These are phyloP conservation scores for Penicillium atrosanguineum DNA, from an alignment of 495 filamentous ascomycete genomes.

Conservation along the genomic window DNA sequence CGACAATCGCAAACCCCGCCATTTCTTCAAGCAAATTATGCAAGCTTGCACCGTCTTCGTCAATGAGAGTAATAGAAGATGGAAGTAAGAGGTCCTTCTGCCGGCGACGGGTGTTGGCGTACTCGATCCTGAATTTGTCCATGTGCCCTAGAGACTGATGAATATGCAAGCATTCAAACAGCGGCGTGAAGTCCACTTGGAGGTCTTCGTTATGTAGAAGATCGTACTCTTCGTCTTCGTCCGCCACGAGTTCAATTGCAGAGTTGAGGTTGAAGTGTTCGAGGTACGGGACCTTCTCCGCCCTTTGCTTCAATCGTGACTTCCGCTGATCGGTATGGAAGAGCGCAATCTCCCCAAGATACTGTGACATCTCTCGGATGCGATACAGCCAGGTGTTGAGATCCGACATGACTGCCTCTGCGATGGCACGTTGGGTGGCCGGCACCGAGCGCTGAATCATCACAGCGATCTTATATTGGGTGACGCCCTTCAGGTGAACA, in stretches of 20 bases:
- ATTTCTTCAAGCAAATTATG: constrained; percentile 89
- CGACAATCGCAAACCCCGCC: constrained; percentile 94
- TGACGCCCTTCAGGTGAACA: constrained; percentile 88
- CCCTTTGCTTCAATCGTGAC: constrained; percentile 74
- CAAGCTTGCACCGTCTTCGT: constrained; percentile 72
- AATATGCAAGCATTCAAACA: constrained; percentile 95
- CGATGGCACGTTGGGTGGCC: constrained; percentile 86
- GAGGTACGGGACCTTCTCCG: constrained; percentile 67
- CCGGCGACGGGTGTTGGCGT: constrained; percentile 80
- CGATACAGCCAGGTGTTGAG: constrained; percentile 97
- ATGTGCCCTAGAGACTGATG: constrained; percentile 91
- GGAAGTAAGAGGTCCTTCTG: constrained; percentile 91
- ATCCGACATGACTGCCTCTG: constrained; percentile 95
- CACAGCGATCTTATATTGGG: constrained; percentile 92
- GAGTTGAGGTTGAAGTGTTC: constrained; percentile 89
- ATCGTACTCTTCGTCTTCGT: constrained; percentile 94
- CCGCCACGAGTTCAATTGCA: constrained; percentile 89
- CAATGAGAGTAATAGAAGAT: constrained; percentile 62
- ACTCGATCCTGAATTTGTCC: constrained; percentile 86
- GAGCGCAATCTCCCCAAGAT: constrained; percentile 94
- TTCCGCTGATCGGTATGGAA: constrained; percentile 91
- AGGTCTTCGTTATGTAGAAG: constrained; percentile 90
- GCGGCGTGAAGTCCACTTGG: constrained; percentile 88
- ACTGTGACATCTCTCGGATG: constrained; percentile 92
- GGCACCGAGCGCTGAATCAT: constrained; percentile 95